Evolutionary conservation across 2,329 filamentous ascomycete species (phyloP), one percentile per base, ranked within the genome.

Genomic region (Colletotrichum salicis): DNA sequence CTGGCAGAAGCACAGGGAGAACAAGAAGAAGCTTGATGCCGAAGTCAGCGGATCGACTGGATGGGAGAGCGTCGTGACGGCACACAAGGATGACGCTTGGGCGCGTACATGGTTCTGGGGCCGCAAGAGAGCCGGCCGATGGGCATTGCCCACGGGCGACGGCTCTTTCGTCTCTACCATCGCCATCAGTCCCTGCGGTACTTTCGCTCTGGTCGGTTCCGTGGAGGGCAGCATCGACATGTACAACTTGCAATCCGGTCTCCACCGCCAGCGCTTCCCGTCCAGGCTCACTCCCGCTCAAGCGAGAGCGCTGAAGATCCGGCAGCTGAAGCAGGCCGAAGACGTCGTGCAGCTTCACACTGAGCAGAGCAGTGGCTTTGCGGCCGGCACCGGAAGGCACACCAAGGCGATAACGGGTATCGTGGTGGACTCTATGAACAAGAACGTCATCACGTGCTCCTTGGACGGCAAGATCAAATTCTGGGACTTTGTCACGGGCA

Each of bases 71-170:
- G 91, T 99, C 7, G 90, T 99, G 2, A 99, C 96, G 4, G 96
- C 95, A 11, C 97, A 99, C 79, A 92, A 92, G 78, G 90, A 92
- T 63, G 96, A 98, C 78, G 88, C 91, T 56, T 93, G 90, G 78
- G 96, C 95, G 22, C 90, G 96, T 64, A 98, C 96, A 1, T 99
- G 96, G 96, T 98, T 98, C 83, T 98, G 96, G 95, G 96, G 96
- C 6, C 92, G 94, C 68, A 98, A 97, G 82, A 91, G 93, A 77
- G 95, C 96, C 60, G 96, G 96, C 12, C 89, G 96, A 74, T 99
- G 96, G 96, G 92, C 93, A 0, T 94, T 99, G 76, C 91, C 93
- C 75, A 98, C 95, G 0, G 89, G 92, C 52, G 96, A 99, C 82
- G 89, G 90, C 22, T 89, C 90, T n/a, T 89, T 94, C 77, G 96